A percentile compares a stretch with the other conserved stretches of the same genome.
phyloP scores from a whole-genome alignment of 371 early-diverging fungal genomes.

The Phascolomyces articulosus region DNA sequence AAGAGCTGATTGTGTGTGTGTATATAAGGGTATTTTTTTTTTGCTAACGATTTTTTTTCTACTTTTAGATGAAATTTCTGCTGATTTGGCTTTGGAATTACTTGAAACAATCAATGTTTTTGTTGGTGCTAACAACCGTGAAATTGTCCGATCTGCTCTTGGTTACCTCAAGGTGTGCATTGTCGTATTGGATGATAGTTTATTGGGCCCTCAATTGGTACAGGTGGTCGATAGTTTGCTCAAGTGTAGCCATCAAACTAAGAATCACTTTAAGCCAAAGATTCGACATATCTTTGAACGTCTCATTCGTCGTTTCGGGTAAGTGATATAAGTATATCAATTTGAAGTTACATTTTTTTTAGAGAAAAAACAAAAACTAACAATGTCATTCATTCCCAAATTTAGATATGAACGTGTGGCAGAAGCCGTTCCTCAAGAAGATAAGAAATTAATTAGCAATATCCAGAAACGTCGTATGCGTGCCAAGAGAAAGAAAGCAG shows the following conservation, averaged over 20 bases:
- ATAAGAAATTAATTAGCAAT: constrained; percentile 87
- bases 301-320: constrained; percentile 82
- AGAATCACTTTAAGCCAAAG: constrained; percentile 87
- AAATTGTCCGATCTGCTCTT: constrained; percentile 89
- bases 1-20: background rate
- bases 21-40: background rate
- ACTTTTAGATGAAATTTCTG: constrained; percentile 50
- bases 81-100: constrained; percentile 66
- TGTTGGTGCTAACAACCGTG: constrained; percentile 82
- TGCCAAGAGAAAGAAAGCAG: constrained; percentile 78
- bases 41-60: background rate
- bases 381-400: too few species aligned
- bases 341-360: background rate
- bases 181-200: constrained; percentile 73
- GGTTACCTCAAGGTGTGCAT: constrained; percentile 94
- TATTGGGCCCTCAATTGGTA: constrained; percentile 69
- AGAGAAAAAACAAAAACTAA: too few species aligned
- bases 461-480: constrained; percentile 92
- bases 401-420: constrained; percentile 7
- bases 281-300: constrained; percentile 94
- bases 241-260: constrained; percentile 85
- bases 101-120: constrained; percentile 73
- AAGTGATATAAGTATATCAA: constrained; percentile 4
- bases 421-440: constrained; percentile 77
- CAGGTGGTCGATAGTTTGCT: constrained; percentile 70